A percentile compares a stretch with the other conserved stretches of the same genome.
Evolutionary conservation across 1,284 basidiomycete species (phyloP).

Genomic region (Fomitopsis betulina): DNA sequence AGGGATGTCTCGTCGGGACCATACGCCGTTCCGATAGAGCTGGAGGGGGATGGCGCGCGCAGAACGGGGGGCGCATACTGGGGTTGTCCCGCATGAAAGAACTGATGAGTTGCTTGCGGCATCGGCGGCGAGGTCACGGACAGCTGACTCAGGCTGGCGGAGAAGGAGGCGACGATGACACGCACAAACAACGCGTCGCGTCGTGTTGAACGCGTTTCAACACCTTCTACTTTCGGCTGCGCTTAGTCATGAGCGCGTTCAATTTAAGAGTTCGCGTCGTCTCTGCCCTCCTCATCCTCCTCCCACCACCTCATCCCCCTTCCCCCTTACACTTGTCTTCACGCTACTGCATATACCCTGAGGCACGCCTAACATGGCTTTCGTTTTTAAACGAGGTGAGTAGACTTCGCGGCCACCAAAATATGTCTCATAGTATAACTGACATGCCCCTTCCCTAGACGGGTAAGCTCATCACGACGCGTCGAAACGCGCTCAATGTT

Average conservation of each 20-base stretch:
- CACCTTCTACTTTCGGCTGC: background rate
- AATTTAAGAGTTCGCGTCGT: constrained; percentile 26
- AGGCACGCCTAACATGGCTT: constrained; percentile 42
- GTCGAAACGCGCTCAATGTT: constrained; percentile 16
- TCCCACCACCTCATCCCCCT: constrained; percentile 28
- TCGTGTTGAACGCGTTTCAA: constrained; percentile 16
- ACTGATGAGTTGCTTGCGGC: constrained; percentile 18
- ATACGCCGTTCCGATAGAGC: constrained; percentile 65
- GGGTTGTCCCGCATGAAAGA: constrained; percentile 31
- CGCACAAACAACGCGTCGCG: constrained; percentile 8
- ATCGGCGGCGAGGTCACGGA: constrained; percentile 8
- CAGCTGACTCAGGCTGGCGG: background rate
- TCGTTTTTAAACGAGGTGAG: constrained; percentile 74
- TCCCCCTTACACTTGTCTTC: constrained; percentile 4
- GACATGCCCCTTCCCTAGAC: constrained; percentile 36
- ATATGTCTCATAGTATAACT: constrained; percentile 1
- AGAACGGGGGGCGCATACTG: constrained; percentile 61
- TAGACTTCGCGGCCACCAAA: constrained; percentile 3
- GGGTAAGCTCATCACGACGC: constrained; percentile 47
- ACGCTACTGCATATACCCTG: constrained; percentile 1
- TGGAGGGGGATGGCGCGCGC: constrained; percentile 64
- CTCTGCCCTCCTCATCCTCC: constrained; percentile 21
- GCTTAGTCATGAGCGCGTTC: constrained; percentile 25
- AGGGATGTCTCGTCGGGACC: constrained; percentile 54
- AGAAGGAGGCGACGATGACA: background rate